Conservation (phyloP, 108 stramenopile species). For the Skeletonema marinoi region DNA sequence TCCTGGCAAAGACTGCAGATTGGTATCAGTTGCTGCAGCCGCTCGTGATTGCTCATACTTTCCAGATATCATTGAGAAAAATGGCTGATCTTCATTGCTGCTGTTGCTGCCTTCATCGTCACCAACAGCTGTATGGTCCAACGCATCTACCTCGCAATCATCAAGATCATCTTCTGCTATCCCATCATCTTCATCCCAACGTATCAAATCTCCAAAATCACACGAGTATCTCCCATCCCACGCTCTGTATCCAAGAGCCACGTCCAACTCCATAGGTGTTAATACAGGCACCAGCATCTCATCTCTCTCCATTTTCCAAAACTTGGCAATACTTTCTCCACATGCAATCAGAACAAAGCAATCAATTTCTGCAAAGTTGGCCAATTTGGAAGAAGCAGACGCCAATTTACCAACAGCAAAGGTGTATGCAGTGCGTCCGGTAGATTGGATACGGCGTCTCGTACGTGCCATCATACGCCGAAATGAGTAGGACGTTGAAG, state of each 20-base stretch:
- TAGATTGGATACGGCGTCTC: conserved; percentile 62
- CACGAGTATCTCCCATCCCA: conserved; percentile 88
- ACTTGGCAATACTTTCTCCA: conserved; percentile 81
- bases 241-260: conserved; percentile 82
- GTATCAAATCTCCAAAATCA: conserved; percentile 79
- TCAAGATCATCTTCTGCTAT: conserved; percentile 5
- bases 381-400: conserved; percentile 81
- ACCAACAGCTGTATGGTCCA: neutral
- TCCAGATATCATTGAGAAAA: conserved; percentile 83
- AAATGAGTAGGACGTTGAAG: conserved; percentile 77
- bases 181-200: conserved; percentile 37
- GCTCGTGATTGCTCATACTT: conserved; percentile 57
- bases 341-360: conserved; percentile 93
- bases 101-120: conserved; percentile 20
- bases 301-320: conserved; percentile 67
- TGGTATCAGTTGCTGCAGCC: conserved; percentile 14
- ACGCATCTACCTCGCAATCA: neutral
- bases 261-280: conserved; percentile 92
- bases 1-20: conserved; percentile 64
- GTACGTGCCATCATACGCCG: conserved; percentile 66
- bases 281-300: conserved; percentile 82
- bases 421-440: conserved; percentile 84
- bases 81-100: conserved; percentile 70
- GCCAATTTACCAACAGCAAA: conserved; percentile 95
- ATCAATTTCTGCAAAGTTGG: conserved; percentile 96